Evolutionary conservation across 2,329 filamentous ascomycete genomes (phyloP).

Genomic region (Diplodia intermedia): DNA sequence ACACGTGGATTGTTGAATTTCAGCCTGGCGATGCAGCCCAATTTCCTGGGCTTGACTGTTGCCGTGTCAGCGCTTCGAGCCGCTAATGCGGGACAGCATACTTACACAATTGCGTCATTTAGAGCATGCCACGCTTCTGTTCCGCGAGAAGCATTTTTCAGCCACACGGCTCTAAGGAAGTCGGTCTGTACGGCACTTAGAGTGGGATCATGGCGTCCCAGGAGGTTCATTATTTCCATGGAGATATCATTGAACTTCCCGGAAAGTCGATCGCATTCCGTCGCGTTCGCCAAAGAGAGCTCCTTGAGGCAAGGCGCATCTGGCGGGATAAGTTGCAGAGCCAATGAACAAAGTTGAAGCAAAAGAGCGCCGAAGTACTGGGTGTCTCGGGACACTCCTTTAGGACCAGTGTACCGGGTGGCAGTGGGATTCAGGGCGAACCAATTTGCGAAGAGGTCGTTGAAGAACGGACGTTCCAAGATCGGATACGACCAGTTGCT

Average conservation of each 20-base stretch:
- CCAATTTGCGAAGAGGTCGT: neutral
- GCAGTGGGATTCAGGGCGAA: neutral
- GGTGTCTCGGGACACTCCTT: neutral
- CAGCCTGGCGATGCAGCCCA: conserved; percentile 17
- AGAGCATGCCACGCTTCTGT: conserved; percentile 21
- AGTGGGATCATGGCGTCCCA: conserved; percentile 14
- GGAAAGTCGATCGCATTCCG: conserved; percentile 9
- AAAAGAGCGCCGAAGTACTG: conserved; percentile 8
- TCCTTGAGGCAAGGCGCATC: neutral
- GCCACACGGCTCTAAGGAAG: conserved; percentile 18
- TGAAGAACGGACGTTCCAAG: conserved; percentile 11
- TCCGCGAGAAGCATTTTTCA: conserved; percentile 16
- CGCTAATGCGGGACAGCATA: no score
- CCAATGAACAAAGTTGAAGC: conserved; percentile 1
- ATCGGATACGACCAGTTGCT: conserved; percentile 21
- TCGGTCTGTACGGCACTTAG: conserved; percentile 19
- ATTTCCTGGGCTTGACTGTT: conserved; percentile 15
- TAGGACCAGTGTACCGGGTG: conserved; percentile 4
- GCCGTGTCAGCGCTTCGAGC: neutral
- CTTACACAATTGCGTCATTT: conserved; percentile 4
- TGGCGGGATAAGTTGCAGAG: conserved; percentile 15
- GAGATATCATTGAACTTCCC: conserved; percentile 3
- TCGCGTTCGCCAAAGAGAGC: neutral
- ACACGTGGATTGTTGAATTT: conserved; percentile 8
- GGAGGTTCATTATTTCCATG: conserved; percentile 15